Conservation (phyloP, 1,284 basidiomycete species). For the Trichosporon sp. region DNA sequence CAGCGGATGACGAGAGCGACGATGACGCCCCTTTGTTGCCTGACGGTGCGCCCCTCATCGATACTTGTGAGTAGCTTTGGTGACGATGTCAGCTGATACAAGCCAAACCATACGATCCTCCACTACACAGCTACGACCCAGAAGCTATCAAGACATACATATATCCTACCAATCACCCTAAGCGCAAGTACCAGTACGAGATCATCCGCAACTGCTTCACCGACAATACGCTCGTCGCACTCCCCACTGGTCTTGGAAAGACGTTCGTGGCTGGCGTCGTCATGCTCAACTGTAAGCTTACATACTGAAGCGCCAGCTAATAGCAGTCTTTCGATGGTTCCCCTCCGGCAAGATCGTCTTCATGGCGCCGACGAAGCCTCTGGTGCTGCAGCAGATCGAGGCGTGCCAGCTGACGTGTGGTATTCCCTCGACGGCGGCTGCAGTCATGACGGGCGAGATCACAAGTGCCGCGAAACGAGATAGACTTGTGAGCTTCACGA, state of each 20-base stretch:
- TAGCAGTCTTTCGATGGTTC: constrained; percentile 81
- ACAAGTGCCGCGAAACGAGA: constrained; percentile 50
- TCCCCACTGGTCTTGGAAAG: constrained; percentile 96
- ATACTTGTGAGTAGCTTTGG: constrained; percentile 33
- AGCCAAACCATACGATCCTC: constrained; percentile 49
- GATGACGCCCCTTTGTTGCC: constrained; percentile 64
- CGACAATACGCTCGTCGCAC: constrained; percentile 88
- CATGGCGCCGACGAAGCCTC: constrained; percentile 89
- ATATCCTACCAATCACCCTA: constrained; percentile 82
- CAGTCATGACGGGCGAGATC: constrained; percentile 75
- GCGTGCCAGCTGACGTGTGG: constrained; percentile 93
- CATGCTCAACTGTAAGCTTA: constrained; percentile 80
- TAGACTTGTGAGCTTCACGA: constrained; percentile 55
- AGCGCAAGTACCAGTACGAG: constrained; percentile 92
- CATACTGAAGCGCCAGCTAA: not conserved
- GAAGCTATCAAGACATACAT: constrained; percentile 82
- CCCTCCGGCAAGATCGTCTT: constrained; percentile 91
- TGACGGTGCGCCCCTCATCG: constrained; percentile 67
- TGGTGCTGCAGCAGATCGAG: constrained; percentile 89
- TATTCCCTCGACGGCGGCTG: constrained; percentile 79
- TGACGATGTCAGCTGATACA: not conserved
- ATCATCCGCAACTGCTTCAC: constrained; percentile 82
- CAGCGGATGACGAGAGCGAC: constrained; percentile 39
- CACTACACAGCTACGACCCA: constrained; percentile 73
- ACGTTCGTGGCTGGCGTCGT: constrained; percentile 97